Percentiles rank a stretch among this genome's conserved stretches.
phyloP scores from a whole-genome alignment of 257 asterid species.

The Vinca minor region DNA sequence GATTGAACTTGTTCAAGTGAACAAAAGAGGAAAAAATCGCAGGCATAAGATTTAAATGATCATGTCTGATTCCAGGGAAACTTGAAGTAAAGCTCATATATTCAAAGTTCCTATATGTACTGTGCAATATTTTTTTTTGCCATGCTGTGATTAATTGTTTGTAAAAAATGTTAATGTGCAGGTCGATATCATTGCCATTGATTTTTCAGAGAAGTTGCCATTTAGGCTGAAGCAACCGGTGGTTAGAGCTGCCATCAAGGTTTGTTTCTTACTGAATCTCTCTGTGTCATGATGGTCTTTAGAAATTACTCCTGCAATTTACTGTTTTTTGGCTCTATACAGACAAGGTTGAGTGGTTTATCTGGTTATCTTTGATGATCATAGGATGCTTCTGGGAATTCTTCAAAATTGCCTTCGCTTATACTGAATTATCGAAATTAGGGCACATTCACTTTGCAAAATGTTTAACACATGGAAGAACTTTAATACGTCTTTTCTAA shows the following conservation, averaged over 20 bases:
- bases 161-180: constrained; percentile 14
- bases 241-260: constrained; percentile 86
- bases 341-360: not conserved
- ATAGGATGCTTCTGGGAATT: not conserved
- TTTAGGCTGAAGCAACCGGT: constrained; percentile 71
- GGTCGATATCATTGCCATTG: constrained; percentile 85
- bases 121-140: not conserved
- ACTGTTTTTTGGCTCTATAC: not conserved
- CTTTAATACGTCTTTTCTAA: not conserved
- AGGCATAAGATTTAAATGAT: not conserved
- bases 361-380: not conserved
- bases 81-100: not conserved
- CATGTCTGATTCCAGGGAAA: not conserved
- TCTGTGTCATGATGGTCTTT: not conserved
- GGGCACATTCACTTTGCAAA: not conserved
- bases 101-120: not conserved
- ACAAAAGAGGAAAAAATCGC: too few species aligned
- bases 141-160: too few species aligned
- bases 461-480: not conserved
- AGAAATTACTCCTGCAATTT: too few species aligned
- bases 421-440: not conserved
- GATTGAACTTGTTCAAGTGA: not conserved
- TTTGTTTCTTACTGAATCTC: constrained; percentile 18
- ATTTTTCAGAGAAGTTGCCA: constrained; percentile 65
- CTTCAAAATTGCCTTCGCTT: not conserved